Base-by-base conservation (phyloP, 768 basidiomycete genomes). In the Agaricus sinodeliciosus region DNA sequence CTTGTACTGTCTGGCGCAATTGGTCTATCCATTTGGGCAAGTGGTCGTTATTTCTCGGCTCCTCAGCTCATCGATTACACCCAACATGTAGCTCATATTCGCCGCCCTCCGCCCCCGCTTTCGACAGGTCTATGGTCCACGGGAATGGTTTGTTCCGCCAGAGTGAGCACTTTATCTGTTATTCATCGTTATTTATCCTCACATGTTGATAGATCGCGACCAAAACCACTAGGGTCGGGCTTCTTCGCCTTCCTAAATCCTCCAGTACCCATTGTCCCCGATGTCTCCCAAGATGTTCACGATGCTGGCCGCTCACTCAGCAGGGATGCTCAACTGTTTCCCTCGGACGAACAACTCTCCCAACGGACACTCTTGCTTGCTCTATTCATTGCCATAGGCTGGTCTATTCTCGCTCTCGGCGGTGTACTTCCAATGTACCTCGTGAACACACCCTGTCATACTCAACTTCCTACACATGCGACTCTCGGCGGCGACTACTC, bases 71-170 rank as follows among this genome's bases (percentile, higher is more conserved):
- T 34, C 41, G 27, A 49, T 52, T 41, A 47, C 56, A 59, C 41
- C 56, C 58, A 41, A 56, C 37, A 58, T 28, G 43, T 51, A 89
- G 87, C 63, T 83, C 43, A 56, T 80, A 41, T 90, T 90, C 65
- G 87, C 83, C 22, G 66, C 83, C 43, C 57, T 87, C 18, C 75
- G 87, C 37, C 86, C 87, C 12, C 80, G 76, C 49, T 83, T 80
- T 60, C 78, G 86, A 51, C 84, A 88, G 69, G 62, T 90, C 12
- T 90, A 89, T 59, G 84, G 71, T 16, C 63, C 84, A 44, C 71
- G 87, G 61, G 85, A 88, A 62, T 90, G 87, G 87, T 90, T 90
- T 64, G 76, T 84, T 13, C 80, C 78, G 43, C 78, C 73, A 66
- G 77, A 79, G 86, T 90, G 63, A 68, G 83, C 75, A 2, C 47